These are phyloP conservation scores for Scutellaria galericulata DNA, from an alignment of 257 asterid genomes.

Conservation along the genomic window DNA sequence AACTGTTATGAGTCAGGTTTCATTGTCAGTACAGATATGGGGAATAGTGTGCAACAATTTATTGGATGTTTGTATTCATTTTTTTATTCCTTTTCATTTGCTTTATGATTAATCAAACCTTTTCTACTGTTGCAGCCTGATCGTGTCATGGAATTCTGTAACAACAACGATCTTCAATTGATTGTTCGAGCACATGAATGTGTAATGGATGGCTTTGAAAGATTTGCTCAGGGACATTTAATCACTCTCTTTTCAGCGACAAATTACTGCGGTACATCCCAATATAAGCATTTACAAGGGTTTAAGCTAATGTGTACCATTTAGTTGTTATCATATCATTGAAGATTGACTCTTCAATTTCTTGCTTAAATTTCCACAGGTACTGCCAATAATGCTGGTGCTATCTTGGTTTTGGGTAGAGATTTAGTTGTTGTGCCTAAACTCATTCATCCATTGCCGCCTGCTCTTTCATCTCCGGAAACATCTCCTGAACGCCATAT, in stretches of 20 bases:
- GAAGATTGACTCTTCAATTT: constrained; percentile 20
- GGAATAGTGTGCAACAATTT: not conserved
- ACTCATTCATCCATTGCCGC: constrained; percentile 96
- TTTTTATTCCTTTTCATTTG: not conserved
- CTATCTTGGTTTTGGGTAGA: constrained; percentile 97
- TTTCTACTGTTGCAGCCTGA: constrained; percentile 75
- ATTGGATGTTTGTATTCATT: not conserved
- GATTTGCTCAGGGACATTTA: constrained; percentile 97
- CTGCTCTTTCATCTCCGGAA: constrained; percentile 93
- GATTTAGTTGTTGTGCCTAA: constrained; percentile 98
- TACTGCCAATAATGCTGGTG: constrained; percentile 99
- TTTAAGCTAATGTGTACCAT: not conserved
- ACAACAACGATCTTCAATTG: constrained; percentile 93
- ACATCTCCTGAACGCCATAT: constrained; percentile 84
- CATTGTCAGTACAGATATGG: not conserved
- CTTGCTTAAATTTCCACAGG: constrained; percentile 47
- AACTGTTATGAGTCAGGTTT: not conserved
- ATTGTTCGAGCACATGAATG: constrained; percentile 98
- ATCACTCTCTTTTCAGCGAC: constrained; percentile 97
- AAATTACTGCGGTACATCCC: constrained; percentile 86
- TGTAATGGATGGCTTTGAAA: constrained; percentile 99
- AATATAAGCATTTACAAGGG: not conserved
- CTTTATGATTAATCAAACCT: constrained; percentile 21
- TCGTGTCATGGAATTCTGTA: constrained; percentile 97
- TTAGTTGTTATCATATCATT: not conserved